Evolutionary conservation across 176 grass and related monocot species (phyloP), one percentile per base, ranked within the genome.

Genomic region (Coix lacrymajobi): DNA sequence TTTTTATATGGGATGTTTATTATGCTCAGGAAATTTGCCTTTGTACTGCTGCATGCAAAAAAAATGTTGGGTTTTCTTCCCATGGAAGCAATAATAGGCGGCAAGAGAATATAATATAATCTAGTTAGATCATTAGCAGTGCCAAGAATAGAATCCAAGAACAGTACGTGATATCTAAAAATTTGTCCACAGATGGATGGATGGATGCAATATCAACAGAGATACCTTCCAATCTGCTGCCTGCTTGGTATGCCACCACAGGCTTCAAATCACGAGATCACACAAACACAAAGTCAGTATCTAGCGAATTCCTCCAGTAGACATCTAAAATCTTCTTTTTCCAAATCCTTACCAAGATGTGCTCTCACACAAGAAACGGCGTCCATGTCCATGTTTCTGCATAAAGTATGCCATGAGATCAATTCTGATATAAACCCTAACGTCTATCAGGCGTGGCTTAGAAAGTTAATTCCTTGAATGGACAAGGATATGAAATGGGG

Each of bases 141-240:
- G 24, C 48, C 69, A 85, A 79, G 45, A 88, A 88, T 88, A 73
- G 81, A 85, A 89, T 89, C 81, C 19, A 43, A 78, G 36, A 73
- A 67, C 62, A 62, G 87, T 38, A n/a, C 49, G 7, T 16, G 69
- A 79, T 79, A 83, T 46, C 60, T 66, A 44, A 88, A 73, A 8
- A 48, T 66, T 63, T 79, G 78, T 61, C 28, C 68, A 73, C 22
- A 32, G 75, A 79, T 67, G 14, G 73, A 58, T 56, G 58, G 75
- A 79, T 67, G 14, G 73, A 58, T 56, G 58, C 79, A 67, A 79
- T 80, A 79, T 83, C 30, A 66, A 71, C 28, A 74, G 61, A 62
- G 38, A 75, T 75, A 84, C 66, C 45, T 61, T 80, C 69, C 9
- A 39, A 39, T 68, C 60, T 79, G 58, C 69, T 79, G 46, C 75